These are phyloP conservation scores for Fusarium drepaniforme DNA, from an alignment of 2,329 filamentous ascomycete genomes.

Conservation along the genomic window DNA sequence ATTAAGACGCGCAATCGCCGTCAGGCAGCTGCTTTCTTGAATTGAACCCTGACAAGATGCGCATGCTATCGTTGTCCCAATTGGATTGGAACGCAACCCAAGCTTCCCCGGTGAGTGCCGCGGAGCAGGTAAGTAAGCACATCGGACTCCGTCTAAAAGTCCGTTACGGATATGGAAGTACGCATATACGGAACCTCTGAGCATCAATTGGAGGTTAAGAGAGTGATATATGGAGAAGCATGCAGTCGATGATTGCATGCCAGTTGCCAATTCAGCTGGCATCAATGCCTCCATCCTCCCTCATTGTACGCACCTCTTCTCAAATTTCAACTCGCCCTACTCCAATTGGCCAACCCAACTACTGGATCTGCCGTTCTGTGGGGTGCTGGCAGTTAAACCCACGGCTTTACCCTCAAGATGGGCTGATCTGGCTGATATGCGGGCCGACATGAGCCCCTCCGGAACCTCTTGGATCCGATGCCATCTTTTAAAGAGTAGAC, in stretches of 20 bases:
- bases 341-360: constrained; percentile 5
- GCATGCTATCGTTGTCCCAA: background rate
- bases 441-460: background rate
- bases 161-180: constrained; percentile 3
- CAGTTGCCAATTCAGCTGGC: background rate
- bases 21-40: background rate
- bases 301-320: background rate
- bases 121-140: background rate
- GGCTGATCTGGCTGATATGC: constrained; percentile 1
- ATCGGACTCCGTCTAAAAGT: background rate
- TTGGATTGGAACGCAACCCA: constrained; percentile 1
- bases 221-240: background rate
- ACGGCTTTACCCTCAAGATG: background rate
- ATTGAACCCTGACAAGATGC: constrained; percentile 5
- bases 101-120: background rate
- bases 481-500: background rate
- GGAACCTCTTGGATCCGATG: constrained; percentile 5
- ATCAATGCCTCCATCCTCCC: background rate
- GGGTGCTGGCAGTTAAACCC: background rate
- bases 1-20: constrained; percentile 5
- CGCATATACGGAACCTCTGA: constrained; percentile 1
- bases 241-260: background rate
- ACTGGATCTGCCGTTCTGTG: background rate
- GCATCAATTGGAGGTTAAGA: background rate
- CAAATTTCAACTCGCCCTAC: background rate